Conservation (phyloP, 345 rosid genomes). For the Acer yangbiense region DNA sequence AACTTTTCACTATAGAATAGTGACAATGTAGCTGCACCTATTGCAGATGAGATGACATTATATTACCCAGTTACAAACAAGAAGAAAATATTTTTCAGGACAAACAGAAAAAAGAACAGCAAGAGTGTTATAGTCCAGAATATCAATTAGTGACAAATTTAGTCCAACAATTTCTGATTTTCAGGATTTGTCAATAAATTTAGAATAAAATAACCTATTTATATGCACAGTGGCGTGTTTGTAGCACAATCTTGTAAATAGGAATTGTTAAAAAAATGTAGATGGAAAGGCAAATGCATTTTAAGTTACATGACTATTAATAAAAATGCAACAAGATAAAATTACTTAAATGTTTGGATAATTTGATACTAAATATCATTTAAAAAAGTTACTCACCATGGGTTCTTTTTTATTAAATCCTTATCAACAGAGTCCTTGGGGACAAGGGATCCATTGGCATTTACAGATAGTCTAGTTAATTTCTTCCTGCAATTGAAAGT, state of each 20-base stretch:
- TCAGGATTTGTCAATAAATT: neutral
- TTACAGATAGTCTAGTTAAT: constrained; percentile 66
- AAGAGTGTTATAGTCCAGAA: neutral
- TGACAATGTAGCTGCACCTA: neutral
- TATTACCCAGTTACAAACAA: neutral
- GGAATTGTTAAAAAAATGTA: neutral
- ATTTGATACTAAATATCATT: neutral
- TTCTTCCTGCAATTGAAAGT: constrained; percentile 61
- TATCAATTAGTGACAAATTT: neutral
- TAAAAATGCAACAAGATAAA: neutral
- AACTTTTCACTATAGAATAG: neutral
- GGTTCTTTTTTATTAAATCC: constrained; percentile 60
- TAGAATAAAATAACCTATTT: neutral
- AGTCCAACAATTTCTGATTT: neutral
- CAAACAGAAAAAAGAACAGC: neutral
- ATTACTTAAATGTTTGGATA: neutral
- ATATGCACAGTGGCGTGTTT: constrained; percentile 4
- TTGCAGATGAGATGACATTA: neutral
- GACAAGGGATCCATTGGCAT: constrained; percentile 66
- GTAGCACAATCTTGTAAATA: neutral
- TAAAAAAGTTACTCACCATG: constrained; percentile 49
- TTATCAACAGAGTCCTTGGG: constrained; percentile 64
- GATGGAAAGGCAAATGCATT: neutral
- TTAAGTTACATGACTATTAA: neutral
- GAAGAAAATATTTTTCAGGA: neutral